These are phyloP conservation scores for Stemphylium lycopersici DNA, from an alignment of 2,329 filamentous ascomycete genomes.

Conservation along the genomic window DNA sequence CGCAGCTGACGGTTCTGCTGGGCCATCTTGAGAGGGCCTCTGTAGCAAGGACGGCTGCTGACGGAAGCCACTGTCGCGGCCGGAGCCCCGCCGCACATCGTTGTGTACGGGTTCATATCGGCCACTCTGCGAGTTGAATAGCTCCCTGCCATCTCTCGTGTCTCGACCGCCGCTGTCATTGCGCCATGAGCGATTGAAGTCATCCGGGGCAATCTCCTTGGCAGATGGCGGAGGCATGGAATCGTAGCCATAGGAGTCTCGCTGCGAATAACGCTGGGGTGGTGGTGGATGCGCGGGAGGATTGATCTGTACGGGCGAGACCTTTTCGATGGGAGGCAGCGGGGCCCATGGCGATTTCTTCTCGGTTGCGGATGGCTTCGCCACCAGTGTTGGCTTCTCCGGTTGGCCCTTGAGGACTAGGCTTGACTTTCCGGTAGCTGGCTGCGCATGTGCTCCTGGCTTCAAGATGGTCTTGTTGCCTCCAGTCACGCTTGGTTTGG, in stretches of 20 bases:
- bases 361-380: constrained; percentile 73
- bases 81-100: constrained; percentile 71
- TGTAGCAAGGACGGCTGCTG: constrained; percentile 83
- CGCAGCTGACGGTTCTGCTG: constrained; percentile 81
- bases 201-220: constrained; percentile 91
- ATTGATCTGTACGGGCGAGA: constrained; percentile 71
- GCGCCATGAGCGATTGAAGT: constrained; percentile 86
- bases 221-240: constrained; percentile 60
- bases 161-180: constrained; percentile 66
- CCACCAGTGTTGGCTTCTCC: constrained; percentile 74
- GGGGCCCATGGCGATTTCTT: constrained; percentile 91
- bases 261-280: constrained; percentile 57
- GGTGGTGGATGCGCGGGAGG: constrained; percentile 52
- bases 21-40: constrained; percentile 67
- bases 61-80: constrained; percentile 71
- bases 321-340: constrained; percentile 82
- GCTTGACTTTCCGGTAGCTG: constrained; percentile 53
- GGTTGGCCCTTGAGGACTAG: constrained; percentile 70
- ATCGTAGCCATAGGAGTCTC: constrained; percentile 64
- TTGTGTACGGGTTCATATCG: constrained; percentile 82
- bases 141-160: constrained; percentile 68
- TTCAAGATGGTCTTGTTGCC: constrained; percentile 58
- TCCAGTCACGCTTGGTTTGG: constrained; percentile 45
- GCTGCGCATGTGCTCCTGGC: constrained; percentile 50
- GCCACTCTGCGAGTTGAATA: constrained; percentile 95